Evolutionary conservation across 768 basidiomycete genomes (phyloP).

Genomic region (Collybia nuda): DNA sequence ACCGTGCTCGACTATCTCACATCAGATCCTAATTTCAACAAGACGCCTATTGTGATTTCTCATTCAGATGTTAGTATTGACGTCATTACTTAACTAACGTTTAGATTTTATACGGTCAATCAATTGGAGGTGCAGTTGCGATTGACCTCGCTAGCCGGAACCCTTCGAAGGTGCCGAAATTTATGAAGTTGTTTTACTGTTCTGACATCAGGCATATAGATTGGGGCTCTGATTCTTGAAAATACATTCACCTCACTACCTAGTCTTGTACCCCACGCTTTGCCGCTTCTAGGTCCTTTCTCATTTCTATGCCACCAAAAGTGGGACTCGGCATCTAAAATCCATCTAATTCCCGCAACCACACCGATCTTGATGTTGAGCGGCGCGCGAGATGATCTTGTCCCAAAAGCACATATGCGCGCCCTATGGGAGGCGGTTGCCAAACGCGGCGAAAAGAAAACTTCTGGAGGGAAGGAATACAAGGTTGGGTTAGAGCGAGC

Average conservation of each 20-base stretch:
- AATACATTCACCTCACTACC: slow-evolving; percentile 92
- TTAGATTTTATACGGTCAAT: slow-evolving; percentile 80
- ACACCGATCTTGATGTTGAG: slow-evolving; percentile 84
- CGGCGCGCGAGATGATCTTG: slow-evolving; percentile 69
- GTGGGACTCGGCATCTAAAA: slow-evolving; percentile 78
- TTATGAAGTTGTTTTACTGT: not conserved
- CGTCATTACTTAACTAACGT: not conserved
- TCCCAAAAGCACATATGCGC: slow-evolving; percentile 76
- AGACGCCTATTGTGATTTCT: slow-evolving; percentile 61
- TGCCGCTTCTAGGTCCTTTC: slow-evolving; percentile 73
- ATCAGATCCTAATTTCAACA: slow-evolving; percentile 58
- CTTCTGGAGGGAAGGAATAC: slow-evolving; percentile 32
- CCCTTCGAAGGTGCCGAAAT: slow-evolving; percentile 54
- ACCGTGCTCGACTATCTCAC: slow-evolving; percentile 75
- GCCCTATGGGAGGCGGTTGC: slow-evolving; percentile 67
- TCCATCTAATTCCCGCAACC: slow-evolving; percentile 57
- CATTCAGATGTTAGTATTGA: not conserved
- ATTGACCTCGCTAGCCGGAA: slow-evolving; percentile 86
- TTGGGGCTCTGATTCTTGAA: slow-evolving; percentile 81
- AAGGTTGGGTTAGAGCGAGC: slow-evolving; percentile 54
- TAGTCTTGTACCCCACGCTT: slow-evolving; percentile 73
- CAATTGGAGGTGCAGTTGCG: slow-evolving; percentile 90
- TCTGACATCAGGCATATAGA: slow-evolving; percentile 35
- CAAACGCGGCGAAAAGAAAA: slow-evolving; percentile 48
- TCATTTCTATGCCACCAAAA: slow-evolving; percentile 83